Base-by-base conservation (phyloP, 768 basidiomycete genomes). In the Boletus bicolor region DNA sequence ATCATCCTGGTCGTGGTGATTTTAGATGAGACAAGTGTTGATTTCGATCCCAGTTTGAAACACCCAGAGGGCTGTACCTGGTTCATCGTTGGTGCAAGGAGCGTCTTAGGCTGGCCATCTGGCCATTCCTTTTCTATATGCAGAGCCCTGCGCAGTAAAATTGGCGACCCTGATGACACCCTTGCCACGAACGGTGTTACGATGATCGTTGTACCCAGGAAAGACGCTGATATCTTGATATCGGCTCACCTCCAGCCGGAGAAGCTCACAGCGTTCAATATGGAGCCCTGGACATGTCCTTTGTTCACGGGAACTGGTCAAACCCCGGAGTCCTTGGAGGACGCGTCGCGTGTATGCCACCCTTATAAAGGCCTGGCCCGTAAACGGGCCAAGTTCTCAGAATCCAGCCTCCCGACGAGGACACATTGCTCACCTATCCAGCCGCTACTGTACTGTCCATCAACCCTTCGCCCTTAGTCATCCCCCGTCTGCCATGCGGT, bases 291-390 rank as follows among this genome's bases (percentile, higher is more conserved):
- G 38, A 28, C 49, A 48, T 37, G 39, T 54, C 45, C 60, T 47
- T 53, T 46, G 47, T 58, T 54, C 46, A n/a, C 54, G 53, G 58
- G 36, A 49, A 39, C 37, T 49, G 24, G 17, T 38, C 26, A 30
- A 19, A 9, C 4, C 37, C 49, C 49, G 49, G n/a, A 19, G 49
- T 54, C 37, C 41, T 49, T 47, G 49, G 44, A 47, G 32, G 30
- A 19, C 34, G 6, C 45, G 7, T 50, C 42, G 60, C 49, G 17
- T 32, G 44, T 57, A 46, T 38, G 17, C 35, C 45, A 19, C 37
- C 19, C 30, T 54, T 54, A 55, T 63, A 68, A 67, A 56, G 44
- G 17, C 46, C 32, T 30, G n/a, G 12, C 45, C 32, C 36, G 45
- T 54, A 32, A 21, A 44, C 35, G 42, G 34, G 9, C 7, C 28